phyloP scores from a whole-genome alignment of 2,329 filamentous ascomycete species.

The Fusarium acutatum region DNA sequence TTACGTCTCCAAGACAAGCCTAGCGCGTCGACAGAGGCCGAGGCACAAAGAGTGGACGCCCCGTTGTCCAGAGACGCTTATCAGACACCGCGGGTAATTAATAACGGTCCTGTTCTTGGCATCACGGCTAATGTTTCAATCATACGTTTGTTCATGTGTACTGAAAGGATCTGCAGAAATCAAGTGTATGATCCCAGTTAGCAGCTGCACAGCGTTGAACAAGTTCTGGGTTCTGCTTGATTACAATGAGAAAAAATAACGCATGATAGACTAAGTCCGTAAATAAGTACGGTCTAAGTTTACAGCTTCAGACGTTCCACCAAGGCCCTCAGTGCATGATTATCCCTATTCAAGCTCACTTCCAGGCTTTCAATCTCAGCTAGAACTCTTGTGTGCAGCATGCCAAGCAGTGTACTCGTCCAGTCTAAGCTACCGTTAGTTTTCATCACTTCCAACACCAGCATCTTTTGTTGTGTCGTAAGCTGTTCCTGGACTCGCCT shows the following conservation, averaged over 20 bases:
- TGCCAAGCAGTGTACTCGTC: background rate
- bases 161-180: too few relatives aligned
- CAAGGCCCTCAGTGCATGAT: background rate
- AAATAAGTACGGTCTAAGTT: rapidly evolving
- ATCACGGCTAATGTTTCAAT: too few relatives aligned
- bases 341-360: background rate
- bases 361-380: background rate
- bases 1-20: background rate
- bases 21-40: rapidly evolving
- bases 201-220: rapidly evolving
- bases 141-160: background rate
- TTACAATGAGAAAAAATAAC: background rate
- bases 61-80: too few relatives aligned
- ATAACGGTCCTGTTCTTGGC: too few relatives aligned
- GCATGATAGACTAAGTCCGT: background rate
- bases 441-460: background rate
- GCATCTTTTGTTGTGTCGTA: background rate
- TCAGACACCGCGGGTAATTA: too few relatives aligned
- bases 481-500: background rate
- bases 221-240: rapidly evolving
- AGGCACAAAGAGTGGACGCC: too few relatives aligned
- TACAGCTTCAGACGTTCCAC: background rate
- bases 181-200: background rate
- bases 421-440: background rate
- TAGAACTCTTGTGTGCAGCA: background rate